These are phyloP conservation scores for Schizothecium vesticola DNA, from an alignment of 495 filamentous ascomycete genomes.

Conservation along the genomic window DNA sequence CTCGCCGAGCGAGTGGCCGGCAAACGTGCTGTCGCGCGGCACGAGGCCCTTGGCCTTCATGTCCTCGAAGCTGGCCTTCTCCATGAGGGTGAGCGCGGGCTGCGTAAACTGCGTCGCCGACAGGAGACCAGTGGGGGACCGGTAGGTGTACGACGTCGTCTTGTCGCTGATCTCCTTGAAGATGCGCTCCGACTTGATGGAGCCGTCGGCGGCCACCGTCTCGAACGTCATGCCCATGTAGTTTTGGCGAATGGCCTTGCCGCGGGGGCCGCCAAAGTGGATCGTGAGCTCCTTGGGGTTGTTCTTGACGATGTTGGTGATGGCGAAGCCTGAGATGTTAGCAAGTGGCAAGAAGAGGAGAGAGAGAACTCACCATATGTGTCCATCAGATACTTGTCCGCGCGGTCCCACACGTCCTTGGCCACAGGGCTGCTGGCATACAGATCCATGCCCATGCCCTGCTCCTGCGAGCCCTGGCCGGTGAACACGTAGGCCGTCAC, in stretches of 20 bases:
- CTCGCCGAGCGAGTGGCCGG: conserved; percentile 95
- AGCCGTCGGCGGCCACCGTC: conserved; percentile 82
- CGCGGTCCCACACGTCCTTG: conserved; percentile 96
- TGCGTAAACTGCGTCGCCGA: conserved; percentile 99
- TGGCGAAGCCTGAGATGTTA: conserved; percentile 74
- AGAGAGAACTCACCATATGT: conserved; percentile 72
- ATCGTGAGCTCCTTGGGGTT: conserved; percentile 99
- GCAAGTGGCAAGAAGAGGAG: conserved; percentile 9
- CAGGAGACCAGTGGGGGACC: conserved; percentile 88
- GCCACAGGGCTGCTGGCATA: conserved; percentile 89
- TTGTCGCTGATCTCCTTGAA: conserved; percentile 94
- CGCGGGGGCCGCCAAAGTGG: conserved; percentile 93
- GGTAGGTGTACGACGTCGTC: conserved; percentile 93
- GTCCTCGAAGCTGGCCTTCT: conserved; percentile 98
- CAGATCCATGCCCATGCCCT: conserved; percentile 99
- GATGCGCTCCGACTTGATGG: conserved; percentile 95
- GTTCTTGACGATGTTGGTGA: conserved; percentile 98
- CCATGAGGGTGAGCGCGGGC: conserved; percentile 95
- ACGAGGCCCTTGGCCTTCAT: conserved; percentile 97
- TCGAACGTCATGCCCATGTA: conserved; percentile 99
- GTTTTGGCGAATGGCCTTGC: conserved; percentile 94
- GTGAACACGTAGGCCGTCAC: conserved; percentile 97
- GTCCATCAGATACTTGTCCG: conserved; percentile 96
- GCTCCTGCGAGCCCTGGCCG: conserved; percentile 94
- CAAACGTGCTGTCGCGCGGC: conserved; percentile 92